Evolutionary conservation across 352 stramenopile species (phyloP), one percentile per base, ranked within the genome.

Genomic region (Phytophthora sp.): DNA sequence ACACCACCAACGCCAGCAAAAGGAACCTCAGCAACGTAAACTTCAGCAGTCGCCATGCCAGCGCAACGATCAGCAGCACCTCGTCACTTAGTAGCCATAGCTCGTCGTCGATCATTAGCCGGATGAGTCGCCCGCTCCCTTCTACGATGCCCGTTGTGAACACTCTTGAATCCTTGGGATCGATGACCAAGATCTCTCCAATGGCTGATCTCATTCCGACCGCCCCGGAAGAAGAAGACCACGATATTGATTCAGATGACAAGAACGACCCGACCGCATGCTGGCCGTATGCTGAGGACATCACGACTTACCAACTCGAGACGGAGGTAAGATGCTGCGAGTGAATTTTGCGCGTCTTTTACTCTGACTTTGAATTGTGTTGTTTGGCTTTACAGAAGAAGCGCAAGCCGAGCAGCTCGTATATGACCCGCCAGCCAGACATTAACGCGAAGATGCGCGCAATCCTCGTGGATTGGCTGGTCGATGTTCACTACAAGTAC

Each of bases 401-500:
- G 26, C 79, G 76, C 63, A 88, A 86, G 70, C 66, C 75, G 6
- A 90, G 73, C 55, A 72, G 81, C 16, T 82, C 70, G 13, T 95
- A 91, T 69, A 95, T 95, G 87, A 45, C 82, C 1, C 80, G 79
- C 18, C 98, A 99, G 79, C 81, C 88, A 15, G 96, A 99, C 67
- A 98, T 99, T 74, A 99, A 99, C 78, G 90, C 98, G 50, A 98
- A 98, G 68, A 99, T 99, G 98, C 89, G 98, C 42, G 91, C 97
- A 18, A 99, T 99, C 56, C 88, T 99, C 33, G 91, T 99, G 36
- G 98, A 99, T 82, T 99, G 98, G 98, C 89, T 99, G 30, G 94
- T 99, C 7, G 88, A 95, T 38, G 88, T 96, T 1, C 86, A 94
- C 64, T 83, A 77, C 74, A 94, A 95, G 74, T 96, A 94, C 63